phyloP scores from a whole-genome alignment of 2,329 filamentous ascomycete species.

The Paecilomyces sp. region DNA sequence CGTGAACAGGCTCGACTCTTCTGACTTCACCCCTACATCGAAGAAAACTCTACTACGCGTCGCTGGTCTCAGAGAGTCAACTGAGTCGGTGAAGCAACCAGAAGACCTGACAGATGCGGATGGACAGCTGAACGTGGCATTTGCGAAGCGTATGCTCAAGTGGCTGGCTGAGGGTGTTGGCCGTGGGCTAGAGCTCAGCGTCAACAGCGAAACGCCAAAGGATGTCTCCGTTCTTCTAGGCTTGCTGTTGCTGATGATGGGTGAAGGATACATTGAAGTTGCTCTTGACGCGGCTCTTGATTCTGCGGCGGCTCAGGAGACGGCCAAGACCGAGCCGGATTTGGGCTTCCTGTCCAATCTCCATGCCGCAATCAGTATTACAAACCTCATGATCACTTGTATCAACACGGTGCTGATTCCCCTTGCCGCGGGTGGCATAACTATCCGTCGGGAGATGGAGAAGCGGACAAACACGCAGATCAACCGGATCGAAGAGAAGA shows the following conservation, averaged over 20 bases:
- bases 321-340: constrained; percentile 76
- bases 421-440: constrained; percentile 81
- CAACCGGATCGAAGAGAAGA: constrained; percentile 75
- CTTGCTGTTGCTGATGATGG: constrained; percentile 79
- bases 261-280: constrained; percentile 67
- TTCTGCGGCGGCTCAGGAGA: constrained; percentile 68
- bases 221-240: constrained; percentile 81
- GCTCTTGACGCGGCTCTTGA: constrained; percentile 65
- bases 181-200: constrained; percentile 81
- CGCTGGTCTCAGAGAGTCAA: constrained; percentile 68
- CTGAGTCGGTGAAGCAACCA: constrained; percentile 60
- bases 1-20: constrained; percentile 78
- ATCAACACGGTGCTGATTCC: constrained; percentile 86
- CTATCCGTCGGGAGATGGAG: constrained; percentile 82
- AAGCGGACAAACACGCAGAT: constrained; percentile 69
- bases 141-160: constrained; percentile 94
- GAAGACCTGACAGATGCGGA: constrained; percentile 90
- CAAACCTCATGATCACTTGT: constrained; percentile 88
- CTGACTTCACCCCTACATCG: constrained; percentile 79
- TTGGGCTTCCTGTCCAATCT: constrained; percentile 73
- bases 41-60: constrained; percentile 86
- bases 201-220: constrained; percentile 81
- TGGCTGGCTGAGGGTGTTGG: constrained; percentile 96
- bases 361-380: constrained; percentile 75
- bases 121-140: constrained; percentile 71